Percentiles rank a stretch among this genome's conserved stretches.
Conservation (phyloP, 2,329 filamentous ascomycete species). For the Fonsecaea nubica region DNA sequence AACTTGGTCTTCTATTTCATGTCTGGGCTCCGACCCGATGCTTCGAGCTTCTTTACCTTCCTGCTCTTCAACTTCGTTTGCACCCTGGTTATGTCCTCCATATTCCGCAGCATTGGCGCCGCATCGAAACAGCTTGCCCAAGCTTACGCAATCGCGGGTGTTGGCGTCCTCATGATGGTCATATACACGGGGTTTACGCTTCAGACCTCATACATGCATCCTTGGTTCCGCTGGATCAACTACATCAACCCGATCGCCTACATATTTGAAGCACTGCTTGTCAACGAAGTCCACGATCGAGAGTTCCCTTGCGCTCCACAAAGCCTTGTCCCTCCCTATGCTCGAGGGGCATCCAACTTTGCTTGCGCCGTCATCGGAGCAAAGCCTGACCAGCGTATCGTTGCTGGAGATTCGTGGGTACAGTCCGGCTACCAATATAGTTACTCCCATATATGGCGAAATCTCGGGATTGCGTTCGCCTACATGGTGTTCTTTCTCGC, state of each 20-base stretch:
- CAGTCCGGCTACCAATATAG: constrained; percentile 63
- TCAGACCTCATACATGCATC: constrained; percentile 56
- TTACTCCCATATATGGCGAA: constrained; percentile 67
- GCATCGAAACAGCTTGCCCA: constrained; percentile 63
- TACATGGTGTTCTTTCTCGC: constrained; percentile 69
- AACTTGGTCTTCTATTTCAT: constrained; percentile 68
- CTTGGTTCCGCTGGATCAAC: constrained; percentile 56
- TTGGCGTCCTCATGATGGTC: constrained; percentile 48
- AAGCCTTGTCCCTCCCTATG: constrained; percentile 68
- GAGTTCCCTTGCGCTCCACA: constrained; percentile 26
- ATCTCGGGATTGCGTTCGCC: constrained; percentile 72
- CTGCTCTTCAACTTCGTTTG: constrained; percentile 59
- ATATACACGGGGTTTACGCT: constrained; percentile 56
- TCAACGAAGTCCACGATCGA: constrained; percentile 48
- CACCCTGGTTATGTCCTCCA: constrained; percentile 64
- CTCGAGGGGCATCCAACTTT: constrained; percentile 77
- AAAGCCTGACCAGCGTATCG: constrained; percentile 58
- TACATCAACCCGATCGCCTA: constrained; percentile 52
- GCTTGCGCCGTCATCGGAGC: constrained; percentile 61
- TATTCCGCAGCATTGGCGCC: constrained; percentile 65
- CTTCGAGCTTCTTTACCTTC: constrained; percentile 67
- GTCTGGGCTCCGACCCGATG: constrained; percentile 61
- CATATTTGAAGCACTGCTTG: constrained; percentile 49
- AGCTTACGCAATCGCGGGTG: constrained; percentile 61
- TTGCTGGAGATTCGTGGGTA: constrained; percentile 69